These are phyloP conservation scores for Pseudocercospora macadamiae DNA, from an alignment of 2,329 filamentous ascomycete species.

Conservation along the genomic window DNA sequence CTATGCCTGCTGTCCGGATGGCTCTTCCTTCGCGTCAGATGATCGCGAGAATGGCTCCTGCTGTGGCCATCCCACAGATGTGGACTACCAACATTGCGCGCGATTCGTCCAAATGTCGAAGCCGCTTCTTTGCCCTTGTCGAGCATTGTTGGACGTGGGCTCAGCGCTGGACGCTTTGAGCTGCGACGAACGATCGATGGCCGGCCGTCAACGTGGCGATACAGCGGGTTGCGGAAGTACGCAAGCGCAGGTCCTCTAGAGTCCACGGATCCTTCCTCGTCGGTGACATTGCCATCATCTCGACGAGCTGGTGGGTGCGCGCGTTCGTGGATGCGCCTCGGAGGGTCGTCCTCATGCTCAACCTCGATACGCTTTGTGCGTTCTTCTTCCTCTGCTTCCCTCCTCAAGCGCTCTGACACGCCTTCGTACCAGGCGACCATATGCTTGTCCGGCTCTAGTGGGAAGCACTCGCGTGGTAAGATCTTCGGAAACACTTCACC, in stretches of 20 bases:
- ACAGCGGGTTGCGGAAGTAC: slow-evolving; percentile 55
- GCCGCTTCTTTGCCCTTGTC: slow-evolving; percentile 42
- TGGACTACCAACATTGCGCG: slow-evolving; percentile 39
- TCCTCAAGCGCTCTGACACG: slow-evolving; percentile 71
- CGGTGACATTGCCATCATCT: slow-evolving; percentile 29
- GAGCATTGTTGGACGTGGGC: slow-evolving; percentile 37
- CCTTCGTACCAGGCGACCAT: slow-evolving; percentile 84
- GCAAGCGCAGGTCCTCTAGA: slow-evolving; percentile 49
- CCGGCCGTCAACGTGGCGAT: slow-evolving; percentile 48
- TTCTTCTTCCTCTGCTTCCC: slow-evolving; percentile 58
- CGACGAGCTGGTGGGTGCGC: slow-evolving; percentile 21
- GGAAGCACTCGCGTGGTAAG: slow-evolving; percentile 70
- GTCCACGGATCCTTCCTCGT: slow-evolving; percentile 45
- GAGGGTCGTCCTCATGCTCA: slow-evolving; percentile 23
- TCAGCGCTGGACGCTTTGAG: slow-evolving; percentile 36
- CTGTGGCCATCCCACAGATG: slow-evolving; percentile 41
- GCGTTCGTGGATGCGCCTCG: slow-evolving; percentile 27
- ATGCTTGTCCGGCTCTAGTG: slow-evolving; percentile 71
- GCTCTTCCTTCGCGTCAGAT: slow-evolving; percentile 26
- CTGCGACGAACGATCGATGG: slow-evolving; percentile 48
- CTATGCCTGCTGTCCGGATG: slow-evolving; percentile 31
- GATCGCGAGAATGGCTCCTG: slow-evolving; percentile 33
- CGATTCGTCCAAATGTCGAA: slow-evolving; percentile 40
- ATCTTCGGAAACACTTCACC: slow-evolving; percentile 60
- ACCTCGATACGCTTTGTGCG: slow-evolving; percentile 30